Percentiles rank a stretch among this genome's conserved stretches.
phyloP scores from a whole-genome alignment of 208 protist species.

The Acanthamoeba royreba region DNA sequence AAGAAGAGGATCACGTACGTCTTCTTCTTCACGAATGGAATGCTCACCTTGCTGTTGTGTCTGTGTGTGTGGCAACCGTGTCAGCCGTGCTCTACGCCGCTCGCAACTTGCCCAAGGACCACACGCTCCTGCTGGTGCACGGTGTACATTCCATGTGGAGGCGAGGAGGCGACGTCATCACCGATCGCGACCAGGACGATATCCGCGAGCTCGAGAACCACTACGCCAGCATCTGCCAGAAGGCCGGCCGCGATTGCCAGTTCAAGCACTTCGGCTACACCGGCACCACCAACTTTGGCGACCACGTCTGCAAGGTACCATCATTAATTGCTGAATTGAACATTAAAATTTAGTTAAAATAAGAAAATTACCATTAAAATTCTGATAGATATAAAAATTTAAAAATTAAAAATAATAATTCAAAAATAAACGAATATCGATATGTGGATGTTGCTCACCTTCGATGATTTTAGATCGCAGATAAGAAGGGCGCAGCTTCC shows the following conservation, averaged over 20 bases:
- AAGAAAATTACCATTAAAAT: background rate
- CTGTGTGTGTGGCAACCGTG: too few relatives aligned
- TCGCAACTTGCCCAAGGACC: background rate
- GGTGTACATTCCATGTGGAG: background rate
- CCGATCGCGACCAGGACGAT: background rate
- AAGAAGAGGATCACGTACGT: too few relatives aligned
- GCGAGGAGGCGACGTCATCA: background rate
- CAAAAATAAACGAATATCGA: background rate
- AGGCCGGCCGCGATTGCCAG: background rate
- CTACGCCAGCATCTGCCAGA: background rate
- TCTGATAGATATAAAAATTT: background rate
- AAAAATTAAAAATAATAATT: background rate
- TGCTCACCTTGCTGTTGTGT: background rate
- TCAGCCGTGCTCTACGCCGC: background rate
- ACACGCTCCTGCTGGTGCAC: background rate
- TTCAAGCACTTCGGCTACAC: conserved; percentile 16
- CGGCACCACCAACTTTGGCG: background rate
- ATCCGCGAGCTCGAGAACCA: background rate
- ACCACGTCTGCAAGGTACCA: background rate
- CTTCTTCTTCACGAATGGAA: background rate
- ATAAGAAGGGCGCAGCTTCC: background rate
- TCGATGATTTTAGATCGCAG: background rate
- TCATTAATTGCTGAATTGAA: background rate
- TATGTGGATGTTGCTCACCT: background rate
- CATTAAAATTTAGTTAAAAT: background rate